Base-by-base conservation (phyloP, 192 early-diverging fungal species). In the Mortierella claussenii region DNA sequence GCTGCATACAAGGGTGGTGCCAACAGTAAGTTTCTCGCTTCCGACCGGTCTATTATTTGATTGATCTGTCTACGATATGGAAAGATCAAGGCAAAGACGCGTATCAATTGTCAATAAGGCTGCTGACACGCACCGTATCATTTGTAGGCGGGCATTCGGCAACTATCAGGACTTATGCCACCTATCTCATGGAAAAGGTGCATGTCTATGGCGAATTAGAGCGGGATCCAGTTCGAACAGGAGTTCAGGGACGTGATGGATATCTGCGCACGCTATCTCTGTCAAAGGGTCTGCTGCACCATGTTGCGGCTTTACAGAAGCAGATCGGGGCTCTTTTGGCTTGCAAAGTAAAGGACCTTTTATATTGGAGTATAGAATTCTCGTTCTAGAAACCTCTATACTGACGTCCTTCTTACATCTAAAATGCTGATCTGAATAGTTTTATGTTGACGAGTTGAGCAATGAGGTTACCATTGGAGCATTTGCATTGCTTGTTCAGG, bases 391-490 rank as follows among this genome's bases (percentile, higher is more conserved):
- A n/a, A n/a, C n/a, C n/a, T n/a, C n/a, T n/a, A n/a, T n/a, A n/a
- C n/a, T n/a, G n/a, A n/a, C n/a, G n/a, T n/a, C n/a, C n/a, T n/a
- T n/a, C n/a, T n/a, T n/a, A n/a, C n/a, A n/a, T n/a, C n/a, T n/a
- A n/a, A n/a, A n/a, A n/a, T n/a, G n/a, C n/a, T n/a, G n/a, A n/a
- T n/a, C n/a, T 48, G 18, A 18, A 30, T 79, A 93, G 89, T 91
- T 92, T 74, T 90, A 91, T 55, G 58, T 88, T 44, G 88, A 93
- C 26, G 86, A 89, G 54, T 78, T 90, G 43, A 87, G 90, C 69
- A 90, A 93, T 71, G 85, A 89, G 15, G 89, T 94, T 1, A 91
- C 88, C 3, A 74, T 91, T 48, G 85, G 86, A 80, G 89, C 89
- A 12, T 93, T 91, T 65, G 81, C 89, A 3, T 51, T 94, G 33